phyloP scores from a whole-genome alignment of 2,329 filamentous ascomycete species.

The Zymoseptoria brevis region DNA sequence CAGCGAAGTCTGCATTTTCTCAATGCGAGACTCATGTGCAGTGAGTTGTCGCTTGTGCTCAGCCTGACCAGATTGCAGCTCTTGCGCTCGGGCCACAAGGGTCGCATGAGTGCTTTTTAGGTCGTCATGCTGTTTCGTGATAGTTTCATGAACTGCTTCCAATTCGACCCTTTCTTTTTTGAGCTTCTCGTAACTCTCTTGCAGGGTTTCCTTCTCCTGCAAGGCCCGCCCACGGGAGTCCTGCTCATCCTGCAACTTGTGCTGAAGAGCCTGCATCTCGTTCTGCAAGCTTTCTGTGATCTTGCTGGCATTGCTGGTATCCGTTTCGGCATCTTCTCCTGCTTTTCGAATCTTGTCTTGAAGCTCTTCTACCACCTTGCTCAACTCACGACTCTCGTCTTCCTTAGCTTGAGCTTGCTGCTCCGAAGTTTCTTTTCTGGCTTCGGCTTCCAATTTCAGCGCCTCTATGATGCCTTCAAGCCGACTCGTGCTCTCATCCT shows the following conservation, averaged over 20 bases:
- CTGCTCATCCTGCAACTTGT: slow-evolving; percentile 12
- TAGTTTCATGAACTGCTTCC: not conserved
- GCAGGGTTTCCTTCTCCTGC: slow-evolving; percentile 4
- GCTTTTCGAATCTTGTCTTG: slow-evolving; percentile 16
- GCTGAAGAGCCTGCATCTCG: slow-evolving; percentile 17
- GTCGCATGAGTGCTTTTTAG: not conserved
- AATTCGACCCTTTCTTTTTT: slow-evolving; percentile 4
- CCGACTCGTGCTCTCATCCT: slow-evolving; percentile 8
- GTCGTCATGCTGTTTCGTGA: not conserved
- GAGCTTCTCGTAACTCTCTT: slow-evolving; percentile 6
- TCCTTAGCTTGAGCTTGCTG: slow-evolving; percentile 13
- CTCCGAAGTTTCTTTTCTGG: slow-evolving; percentile 8
- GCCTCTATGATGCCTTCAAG: slow-evolving; percentile 9
- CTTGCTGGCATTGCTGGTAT: slow-evolving; percentile 5
- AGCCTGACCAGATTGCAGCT: slow-evolving; percentile 1
- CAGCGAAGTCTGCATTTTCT: slow-evolving; percentile 14
- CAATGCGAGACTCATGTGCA: not conserved
- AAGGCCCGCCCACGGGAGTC: slow-evolving; percentile 3
- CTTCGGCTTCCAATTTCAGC: slow-evolving; percentile 10
- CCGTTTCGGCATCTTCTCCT: slow-evolving; percentile 13
- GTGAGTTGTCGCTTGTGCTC: not conserved
- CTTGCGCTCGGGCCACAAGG: not conserved
- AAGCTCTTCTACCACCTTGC: slow-evolving; percentile 13
- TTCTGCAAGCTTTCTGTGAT: slow-evolving; percentile 16
- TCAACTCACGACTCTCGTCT: slow-evolving; percentile 16